Conservation (phyloP, 2,329 filamentous ascomycete genomes). For the Talaromyces amestolkiae region DNA sequence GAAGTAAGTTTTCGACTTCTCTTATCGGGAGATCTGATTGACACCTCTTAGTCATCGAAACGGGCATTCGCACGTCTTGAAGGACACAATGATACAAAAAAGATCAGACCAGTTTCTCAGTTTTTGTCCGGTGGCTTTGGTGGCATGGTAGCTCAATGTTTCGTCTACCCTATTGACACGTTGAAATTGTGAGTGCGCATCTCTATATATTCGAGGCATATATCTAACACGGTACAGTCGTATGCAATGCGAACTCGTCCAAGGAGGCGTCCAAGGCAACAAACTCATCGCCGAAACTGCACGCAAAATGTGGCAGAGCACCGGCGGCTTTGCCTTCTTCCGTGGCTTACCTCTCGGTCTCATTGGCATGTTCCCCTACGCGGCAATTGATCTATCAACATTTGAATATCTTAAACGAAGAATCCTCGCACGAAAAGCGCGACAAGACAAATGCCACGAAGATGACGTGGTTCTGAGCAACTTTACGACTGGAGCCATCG, state of each 20-base stretch:
- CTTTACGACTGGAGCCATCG: conserved; percentile 81
- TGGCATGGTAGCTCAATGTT: conserved; percentile 93
- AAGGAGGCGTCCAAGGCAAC: conserved; percentile 79
- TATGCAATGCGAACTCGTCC: conserved; percentile 91
- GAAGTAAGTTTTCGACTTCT: conserved; percentile 54
- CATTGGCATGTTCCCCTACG: conserved; percentile 95
- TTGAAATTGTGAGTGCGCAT: conserved; percentile 55
- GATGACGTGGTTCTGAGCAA: conserved; percentile 79
- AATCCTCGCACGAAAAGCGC: conserved; percentile 69
- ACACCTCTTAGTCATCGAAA: conserved; percentile 67
- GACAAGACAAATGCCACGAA: conserved; percentile 67
- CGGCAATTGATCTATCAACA: conserved; percentile 91
- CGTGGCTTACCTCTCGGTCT: conserved; percentile 91
- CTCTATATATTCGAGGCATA: too few relatives aligned
- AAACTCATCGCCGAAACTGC: conserved; percentile 78
- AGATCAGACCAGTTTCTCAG: conserved; percentile 79
- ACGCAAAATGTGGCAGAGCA: conserved; percentile 77
- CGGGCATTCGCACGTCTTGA: conserved; percentile 79
- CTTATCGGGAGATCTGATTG: background rate
- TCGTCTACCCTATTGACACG: conserved; percentile 86
- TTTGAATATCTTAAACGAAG: conserved; percentile 87
- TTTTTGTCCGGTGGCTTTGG: conserved; percentile 88
- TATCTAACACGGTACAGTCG: conserved; percentile 47
- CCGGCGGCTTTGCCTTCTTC: conserved; percentile 75
- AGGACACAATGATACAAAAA: conserved; percentile 77